Conservation (phyloP, 108 stramenopile species). For the Tribonema minus region DNA sequence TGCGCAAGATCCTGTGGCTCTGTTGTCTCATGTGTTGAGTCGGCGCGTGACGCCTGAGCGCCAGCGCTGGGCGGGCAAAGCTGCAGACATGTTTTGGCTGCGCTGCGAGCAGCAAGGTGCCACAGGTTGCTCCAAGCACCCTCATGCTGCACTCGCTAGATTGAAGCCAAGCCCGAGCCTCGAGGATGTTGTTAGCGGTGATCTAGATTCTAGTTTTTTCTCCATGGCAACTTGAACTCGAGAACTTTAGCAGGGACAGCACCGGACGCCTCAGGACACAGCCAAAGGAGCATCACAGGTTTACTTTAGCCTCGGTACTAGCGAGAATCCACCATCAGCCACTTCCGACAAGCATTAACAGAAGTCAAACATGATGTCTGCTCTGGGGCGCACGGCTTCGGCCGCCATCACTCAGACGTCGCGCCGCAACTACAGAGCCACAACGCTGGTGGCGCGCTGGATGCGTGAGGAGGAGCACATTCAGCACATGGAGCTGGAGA, state of each 20-base stretch:
- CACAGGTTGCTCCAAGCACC: background rate
- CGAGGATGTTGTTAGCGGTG: too few relatives aligned
- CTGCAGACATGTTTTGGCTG: background rate
- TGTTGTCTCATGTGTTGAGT: too few relatives aligned
- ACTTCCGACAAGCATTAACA: background rate
- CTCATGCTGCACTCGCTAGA: too few relatives aligned
- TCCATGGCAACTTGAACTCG: too few relatives aligned
- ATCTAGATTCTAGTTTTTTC: too few relatives aligned
- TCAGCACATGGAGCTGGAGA: background rate
- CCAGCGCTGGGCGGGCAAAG: background rate
- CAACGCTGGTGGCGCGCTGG: background rate
- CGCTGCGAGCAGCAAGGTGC: background rate
- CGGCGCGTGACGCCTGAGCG: background rate
- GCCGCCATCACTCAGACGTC: background rate
- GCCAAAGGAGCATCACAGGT: background rate
- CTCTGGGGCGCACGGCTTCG: background rate
- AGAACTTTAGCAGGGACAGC: too few relatives aligned
- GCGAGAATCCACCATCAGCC: background rate
- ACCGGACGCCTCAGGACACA: background rate
- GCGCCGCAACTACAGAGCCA: background rate
- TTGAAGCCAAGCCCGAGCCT: too few relatives aligned
- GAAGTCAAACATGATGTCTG: background rate
- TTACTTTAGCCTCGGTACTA: background rate
- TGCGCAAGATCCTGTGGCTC: background rate
- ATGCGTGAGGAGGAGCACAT: background rate